These are phyloP conservation scores for Pseudofabraea citricarpa DNA, from an alignment of 2,329 filamentous ascomycete genomes.

Conservation along the genomic window DNA sequence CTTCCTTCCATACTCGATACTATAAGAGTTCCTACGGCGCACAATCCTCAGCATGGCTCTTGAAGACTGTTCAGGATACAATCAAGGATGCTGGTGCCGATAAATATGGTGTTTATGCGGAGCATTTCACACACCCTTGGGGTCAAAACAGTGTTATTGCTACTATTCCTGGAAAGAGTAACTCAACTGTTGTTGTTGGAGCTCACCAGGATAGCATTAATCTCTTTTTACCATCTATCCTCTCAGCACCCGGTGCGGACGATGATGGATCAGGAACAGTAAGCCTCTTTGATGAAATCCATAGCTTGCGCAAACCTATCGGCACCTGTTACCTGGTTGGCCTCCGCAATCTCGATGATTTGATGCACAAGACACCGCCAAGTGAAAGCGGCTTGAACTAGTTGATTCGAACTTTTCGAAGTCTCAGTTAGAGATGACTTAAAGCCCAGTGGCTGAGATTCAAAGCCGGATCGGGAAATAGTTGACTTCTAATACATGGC, in stretches of 20 bases:
- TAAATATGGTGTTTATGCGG: slow-evolving; percentile 59
- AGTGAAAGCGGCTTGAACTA: too few relatives aligned
- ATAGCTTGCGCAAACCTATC: too few relatives aligned
- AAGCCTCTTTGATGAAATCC: too few relatives aligned
- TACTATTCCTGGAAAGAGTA: slow-evolving; percentile 78
- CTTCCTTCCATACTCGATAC: slow-evolving; percentile 76
- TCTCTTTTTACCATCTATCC: slow-evolving; percentile 76
- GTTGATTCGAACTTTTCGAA: too few relatives aligned
- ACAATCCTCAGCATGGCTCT: slow-evolving; percentile 84
- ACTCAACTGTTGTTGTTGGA: slow-evolving; percentile 82
- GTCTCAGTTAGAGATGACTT: too few relatives aligned
- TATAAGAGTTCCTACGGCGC: slow-evolving; percentile 75
- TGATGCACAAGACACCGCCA: too few relatives aligned
- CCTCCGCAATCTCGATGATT: too few relatives aligned
- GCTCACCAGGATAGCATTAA: slow-evolving; percentile 97
- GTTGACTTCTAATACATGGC: too few relatives aligned
- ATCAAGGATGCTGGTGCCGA: slow-evolving; percentile 68
- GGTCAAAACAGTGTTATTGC: slow-evolving; percentile 88
- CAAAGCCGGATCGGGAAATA: too few relatives aligned
- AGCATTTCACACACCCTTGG: slow-evolving; percentile 79
- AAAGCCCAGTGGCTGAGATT: too few relatives aligned
- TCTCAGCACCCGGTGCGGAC: slow-evolving; percentile 88
- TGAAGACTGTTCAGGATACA: slow-evolving; percentile 66
- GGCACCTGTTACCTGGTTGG: too few relatives aligned
- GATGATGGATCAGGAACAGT: slow-evolving; percentile 87